These are phyloP conservation scores for Mucor racemosus DNA, from an alignment of 371 early-diverging fungal genomes.

Conservation along the genomic window DNA sequence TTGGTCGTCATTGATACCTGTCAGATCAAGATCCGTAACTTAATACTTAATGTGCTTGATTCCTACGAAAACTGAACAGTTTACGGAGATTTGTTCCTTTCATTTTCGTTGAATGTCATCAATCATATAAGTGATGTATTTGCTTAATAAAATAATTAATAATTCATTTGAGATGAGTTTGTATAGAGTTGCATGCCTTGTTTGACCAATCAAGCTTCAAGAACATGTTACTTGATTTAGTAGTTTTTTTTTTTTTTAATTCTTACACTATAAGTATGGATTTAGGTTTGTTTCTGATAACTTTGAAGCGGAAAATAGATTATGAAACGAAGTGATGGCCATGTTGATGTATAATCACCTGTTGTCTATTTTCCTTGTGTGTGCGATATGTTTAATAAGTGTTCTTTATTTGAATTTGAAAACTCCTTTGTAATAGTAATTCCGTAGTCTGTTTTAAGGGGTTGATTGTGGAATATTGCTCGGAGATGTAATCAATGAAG, in stretches of 20 bases:
- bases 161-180: no score
- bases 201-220: background rate
- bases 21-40: no score
- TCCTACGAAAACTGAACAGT: no score
- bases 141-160: no score
- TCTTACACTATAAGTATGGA: background rate
- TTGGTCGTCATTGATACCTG: no score
- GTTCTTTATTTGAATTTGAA: background rate
- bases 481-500: background rate
- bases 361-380: background rate
- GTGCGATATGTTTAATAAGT: background rate
- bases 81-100: no score
- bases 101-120: no score
- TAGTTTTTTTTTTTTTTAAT: no score
- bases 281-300: no score
- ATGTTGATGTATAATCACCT: background rate
- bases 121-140: no score
- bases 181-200: background rate
- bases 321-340: background rate
- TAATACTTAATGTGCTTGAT: no score
- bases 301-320: background rate
- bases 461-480: background rate
- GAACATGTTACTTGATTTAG: background rate
- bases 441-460: background rate
- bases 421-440: background rate